Evolutionary conservation across 2,329 filamentous ascomycete species (phyloP), one percentile per base, ranked within the genome.

Genomic region (Colletotrichum trifolii): DNA sequence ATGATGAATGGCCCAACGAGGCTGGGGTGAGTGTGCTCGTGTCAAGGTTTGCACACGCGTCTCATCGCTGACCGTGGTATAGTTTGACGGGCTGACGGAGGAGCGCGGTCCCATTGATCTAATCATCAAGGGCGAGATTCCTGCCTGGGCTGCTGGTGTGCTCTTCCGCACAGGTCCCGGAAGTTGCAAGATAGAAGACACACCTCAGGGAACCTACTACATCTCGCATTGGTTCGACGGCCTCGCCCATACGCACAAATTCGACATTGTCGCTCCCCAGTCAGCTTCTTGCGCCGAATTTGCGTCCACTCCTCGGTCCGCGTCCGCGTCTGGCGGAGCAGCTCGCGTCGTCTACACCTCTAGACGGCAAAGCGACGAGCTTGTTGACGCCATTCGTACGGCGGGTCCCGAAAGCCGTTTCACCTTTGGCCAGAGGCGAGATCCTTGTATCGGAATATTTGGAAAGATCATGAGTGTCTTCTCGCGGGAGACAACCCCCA

Each of bases 141-240:
- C 93, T 1, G 64, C 81, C 1, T 94, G 91, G 81, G 87, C 87
- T 4, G 88, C 90, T 2, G 93, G 93, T 1, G 82, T 85, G 2
- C 82, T 96, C 1, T 95, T 90, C 75, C 85, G 92, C 33, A 94
- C 90, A 0, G 92, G 93, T 0, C 91, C 91, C 0, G 91, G 91
- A 1, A 83, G 85, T 35, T 87, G 85, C 73, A 84, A 84, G 42
- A 77, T 93, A 3, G 81, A 88, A n/a, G 74, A 78, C 47, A 88
- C 87, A 1, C 76, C 85, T 2, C 81, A 82, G 4, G 87, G 88
- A n/a, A 85, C 82, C 0, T 89, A 89, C 71, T 80, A 82, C 38
- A 81, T 89, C 11, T 86, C 83, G 1, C 92, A 96, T 74, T 96
- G 92, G 92, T 96, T 96, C 69, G 93, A 96, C 73, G 91, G 91